These are phyloP conservation scores for Neocucurbitaria cava DNA, from an alignment of 2,329 filamentous ascomycete genomes.

Conservation along the genomic window DNA sequence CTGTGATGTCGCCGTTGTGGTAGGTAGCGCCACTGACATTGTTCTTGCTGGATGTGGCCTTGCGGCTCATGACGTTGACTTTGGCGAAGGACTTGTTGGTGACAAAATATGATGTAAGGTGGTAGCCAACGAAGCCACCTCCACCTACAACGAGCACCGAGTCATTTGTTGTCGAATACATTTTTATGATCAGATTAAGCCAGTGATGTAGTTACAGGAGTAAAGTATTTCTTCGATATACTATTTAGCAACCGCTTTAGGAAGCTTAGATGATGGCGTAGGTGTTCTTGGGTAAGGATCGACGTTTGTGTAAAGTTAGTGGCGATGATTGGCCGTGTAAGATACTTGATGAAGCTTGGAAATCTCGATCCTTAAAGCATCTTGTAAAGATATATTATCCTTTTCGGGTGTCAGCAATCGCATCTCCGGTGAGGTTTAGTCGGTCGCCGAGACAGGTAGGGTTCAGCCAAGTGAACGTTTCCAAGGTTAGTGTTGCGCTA, in stretches of 20 bases:
- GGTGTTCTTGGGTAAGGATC: background rate
- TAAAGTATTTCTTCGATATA: background rate
- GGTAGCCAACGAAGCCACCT: constrained; percentile 15
- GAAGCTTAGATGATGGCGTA: background rate
- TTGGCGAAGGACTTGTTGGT: constrained; percentile 7
- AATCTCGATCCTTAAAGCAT: background rate
- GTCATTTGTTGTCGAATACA: constrained; percentile 3
- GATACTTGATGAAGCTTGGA: constrained; percentile 1
- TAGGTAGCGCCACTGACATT: constrained; percentile 15
- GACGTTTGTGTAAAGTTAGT: background rate
- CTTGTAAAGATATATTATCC: background rate
- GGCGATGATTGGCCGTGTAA: background rate
- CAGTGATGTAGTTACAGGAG: background rate
- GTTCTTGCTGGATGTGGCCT: constrained; percentile 9
- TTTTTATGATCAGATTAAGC: background rate
- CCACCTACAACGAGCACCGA: constrained; percentile 21
- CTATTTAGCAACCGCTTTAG: background rate
- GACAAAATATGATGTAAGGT: constrained; percentile 14
- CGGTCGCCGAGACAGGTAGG: constrained; percentile 4
- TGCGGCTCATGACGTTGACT: constrained; percentile 17
- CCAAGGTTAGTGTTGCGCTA: background rate
- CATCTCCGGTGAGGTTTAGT: background rate
- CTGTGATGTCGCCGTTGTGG: constrained; percentile 11
- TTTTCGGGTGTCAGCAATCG: background rate
- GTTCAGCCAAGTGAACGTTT: background rate